Evolutionary conservation across 257 asterid species (phyloP).

Genomic region (Fraxinus quadrangulata): DNA sequence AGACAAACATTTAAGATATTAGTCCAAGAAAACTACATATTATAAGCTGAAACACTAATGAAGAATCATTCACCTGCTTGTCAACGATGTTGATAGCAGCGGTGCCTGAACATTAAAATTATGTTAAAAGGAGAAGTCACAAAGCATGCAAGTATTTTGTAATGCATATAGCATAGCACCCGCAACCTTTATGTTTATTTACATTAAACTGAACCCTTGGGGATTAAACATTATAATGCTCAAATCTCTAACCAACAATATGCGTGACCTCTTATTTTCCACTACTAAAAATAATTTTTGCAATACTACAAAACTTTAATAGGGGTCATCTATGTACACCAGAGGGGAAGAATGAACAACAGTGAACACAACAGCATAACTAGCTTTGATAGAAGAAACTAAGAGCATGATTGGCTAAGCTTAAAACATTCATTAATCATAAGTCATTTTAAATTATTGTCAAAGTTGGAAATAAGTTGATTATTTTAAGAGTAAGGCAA

Average conservation of each 20-base stretch:
- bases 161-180: neutral
- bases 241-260: neutral
- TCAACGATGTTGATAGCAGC: slow-evolving; percentile 68
- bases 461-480: neutral
- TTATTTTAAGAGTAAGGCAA: no score
- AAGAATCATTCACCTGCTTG: slow-evolving; percentile 51
- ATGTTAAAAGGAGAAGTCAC: neutral
- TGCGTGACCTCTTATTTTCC: neutral
- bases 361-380: neutral
- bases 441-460: neutral
- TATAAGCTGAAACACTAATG: neutral
- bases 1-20: neutral
- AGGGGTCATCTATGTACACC: neutral
- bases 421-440: neutral
- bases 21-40: neutral
- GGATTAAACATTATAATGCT: neutral
- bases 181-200: neutral
- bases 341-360: neutral
- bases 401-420: neutral
- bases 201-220: neutral
- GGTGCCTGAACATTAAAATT: slow-evolving; percentile 48
- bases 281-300: neutral
- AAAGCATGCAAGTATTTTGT: neutral
- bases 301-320: neutral
- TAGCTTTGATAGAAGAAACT: neutral